A percentile compares a stretch with the other conserved stretches of the same genome.
phyloP scores from a whole-genome alignment of 2,329 filamentous ascomycete species.

The Neonectria neomacrospora region DNA sequence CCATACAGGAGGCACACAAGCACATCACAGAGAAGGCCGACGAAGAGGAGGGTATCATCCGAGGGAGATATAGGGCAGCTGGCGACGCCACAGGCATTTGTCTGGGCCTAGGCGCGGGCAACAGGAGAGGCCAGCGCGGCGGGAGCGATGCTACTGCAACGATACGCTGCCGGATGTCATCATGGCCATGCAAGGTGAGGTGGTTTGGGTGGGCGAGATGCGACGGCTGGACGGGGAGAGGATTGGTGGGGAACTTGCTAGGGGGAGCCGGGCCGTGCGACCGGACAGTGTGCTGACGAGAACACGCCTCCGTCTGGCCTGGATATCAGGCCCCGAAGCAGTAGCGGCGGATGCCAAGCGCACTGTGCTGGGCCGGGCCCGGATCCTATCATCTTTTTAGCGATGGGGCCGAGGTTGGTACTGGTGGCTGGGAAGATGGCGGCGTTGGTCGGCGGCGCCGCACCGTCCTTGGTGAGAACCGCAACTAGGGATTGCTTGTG shows the following conservation, averaged over 20 bases:
- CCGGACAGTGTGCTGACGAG: slow-evolving; percentile 25
- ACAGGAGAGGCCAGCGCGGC: slow-evolving; percentile 4
- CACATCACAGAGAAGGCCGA: slow-evolving; percentile 11
- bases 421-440: slow-evolving; percentile 35
- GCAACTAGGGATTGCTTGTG: slow-evolving; percentile 9
- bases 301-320: neutral
- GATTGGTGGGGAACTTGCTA: slow-evolving; percentile 6
- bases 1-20: slow-evolving; percentile 4
- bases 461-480: slow-evolving; percentile 22
- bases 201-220: slow-evolving; percentile 32
- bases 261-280: slow-evolving; percentile 33
- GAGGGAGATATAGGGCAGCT: slow-evolving; percentile 6
- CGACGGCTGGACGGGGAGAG: slow-evolving; percentile 13
- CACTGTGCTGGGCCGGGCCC: slow-evolving; percentile 25
- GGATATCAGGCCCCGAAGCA: neutral
- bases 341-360: slow-evolving; percentile 1
- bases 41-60: slow-evolving; percentile 8
- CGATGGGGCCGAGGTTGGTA: slow-evolving; percentile 25
- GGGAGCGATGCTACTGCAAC: slow-evolving; percentile 40
- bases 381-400: slow-evolving; percentile 5
- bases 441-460: slow-evolving; percentile 27
- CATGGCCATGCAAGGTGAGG: slow-evolving; percentile 41
- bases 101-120: slow-evolving; percentile 5
- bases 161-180: slow-evolving; percentile 36
- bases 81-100: slow-evolving; percentile 12